These are phyloP conservation scores for Rhodotorula sp. DNA, from an alignment of 1,284 basidiomycete genomes.

Conservation along the genomic window DNA sequence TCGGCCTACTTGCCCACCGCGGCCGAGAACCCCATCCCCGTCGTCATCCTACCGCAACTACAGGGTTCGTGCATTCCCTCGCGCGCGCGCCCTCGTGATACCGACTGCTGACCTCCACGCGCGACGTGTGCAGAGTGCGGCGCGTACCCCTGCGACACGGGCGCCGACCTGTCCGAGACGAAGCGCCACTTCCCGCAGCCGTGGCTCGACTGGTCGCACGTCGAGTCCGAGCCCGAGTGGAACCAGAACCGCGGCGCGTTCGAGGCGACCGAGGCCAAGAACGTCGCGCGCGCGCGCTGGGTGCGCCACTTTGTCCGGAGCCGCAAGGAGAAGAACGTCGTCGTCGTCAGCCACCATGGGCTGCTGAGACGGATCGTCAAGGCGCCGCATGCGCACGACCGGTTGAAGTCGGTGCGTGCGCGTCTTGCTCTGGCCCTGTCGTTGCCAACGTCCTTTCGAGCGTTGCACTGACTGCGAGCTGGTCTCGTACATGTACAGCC, in stretches of 20 bases:
- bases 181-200: constrained; percentile 15
- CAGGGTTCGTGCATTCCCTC: constrained; percentile 3
- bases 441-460: neutral
- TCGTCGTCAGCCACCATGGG: constrained; percentile 38
- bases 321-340: constrained; percentile 23
- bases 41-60: constrained; percentile 33
- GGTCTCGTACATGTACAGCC: neutral
- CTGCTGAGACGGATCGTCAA: constrained; percentile 32
- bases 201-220: constrained; percentile 34
- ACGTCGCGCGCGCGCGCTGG: constrained; percentile 36
- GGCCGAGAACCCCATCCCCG: constrained; percentile 2
- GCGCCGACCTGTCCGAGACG: constrained; percentile 24
- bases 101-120: too few relatives aligned
- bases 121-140: constrained; percentile 26
- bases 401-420: constrained; percentile 14
- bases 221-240: constrained; percentile 30
- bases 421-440: neutral
- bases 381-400: constrained; percentile 29
- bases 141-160: constrained; percentile 33
- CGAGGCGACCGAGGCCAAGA: constrained; percentile 28
- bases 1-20: constrained; percentile 16
- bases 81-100: too few relatives aligned
- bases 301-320: constrained; percentile 28
- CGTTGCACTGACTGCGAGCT: neutral
- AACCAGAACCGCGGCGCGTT: constrained; percentile 37